A percentile compares a stretch with the other conserved stretches of the same genome.
These are phyloP conservation scores for Volutella citrinella DNA, from an alignment of 2,329 filamentous ascomycete genomes.

Conservation along the genomic window DNA sequence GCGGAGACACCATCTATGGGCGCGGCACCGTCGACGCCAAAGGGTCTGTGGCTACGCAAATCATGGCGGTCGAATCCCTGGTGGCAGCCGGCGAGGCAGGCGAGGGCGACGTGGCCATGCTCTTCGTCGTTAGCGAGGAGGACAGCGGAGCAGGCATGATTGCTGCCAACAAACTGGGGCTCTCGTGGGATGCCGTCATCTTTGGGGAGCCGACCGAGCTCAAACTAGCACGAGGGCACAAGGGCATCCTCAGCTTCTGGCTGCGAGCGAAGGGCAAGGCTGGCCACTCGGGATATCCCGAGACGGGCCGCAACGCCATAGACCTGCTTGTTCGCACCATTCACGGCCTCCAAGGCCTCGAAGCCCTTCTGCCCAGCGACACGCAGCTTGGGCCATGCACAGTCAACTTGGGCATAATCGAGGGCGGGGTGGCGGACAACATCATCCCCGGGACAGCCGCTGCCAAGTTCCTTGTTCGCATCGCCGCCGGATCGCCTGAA, in stretches of 20 bases:
- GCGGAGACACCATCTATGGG: slow-evolving; percentile 45
- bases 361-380: slow-evolving; percentile 10
- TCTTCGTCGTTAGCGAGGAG: slow-evolving; percentile 65
- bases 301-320: slow-evolving; percentile 14
- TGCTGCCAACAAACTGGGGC: slow-evolving; percentile 41
- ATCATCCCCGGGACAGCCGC: slow-evolving; percentile 10
- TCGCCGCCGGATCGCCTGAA: slow-evolving; percentile 6
- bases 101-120: slow-evolving; percentile 42
- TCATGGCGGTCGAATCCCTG: slow-evolving; percentile 18
- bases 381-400: slow-evolving; percentile 11
- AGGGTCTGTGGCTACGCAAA: slow-evolving; percentile 43
- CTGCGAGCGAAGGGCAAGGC: slow-evolving; percentile 62
- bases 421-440: slow-evolving; percentile 14
- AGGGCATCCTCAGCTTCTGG: slow-evolving; percentile 60
- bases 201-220: slow-evolving; percentile 74
- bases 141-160: slow-evolving; percentile 65
- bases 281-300: slow-evolving; percentile 20
- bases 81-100: too few species aligned
- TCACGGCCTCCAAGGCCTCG: slow-evolving; percentile 16
- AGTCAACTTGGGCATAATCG: slow-evolving; percentile 13
- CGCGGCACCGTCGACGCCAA: slow-evolving; percentile 68
- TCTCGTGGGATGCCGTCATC: slow-evolving; percentile 59
- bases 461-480: slow-evolving; percentile 11
- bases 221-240: slow-evolving; percentile 69
- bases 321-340: slow-evolving; percentile 9